A percentile compares a stretch with the other conserved stretches of the same genome.
phyloP scores from a whole-genome alignment of 1,139 yeast genomes.

The Yarrowia galli region DNA sequence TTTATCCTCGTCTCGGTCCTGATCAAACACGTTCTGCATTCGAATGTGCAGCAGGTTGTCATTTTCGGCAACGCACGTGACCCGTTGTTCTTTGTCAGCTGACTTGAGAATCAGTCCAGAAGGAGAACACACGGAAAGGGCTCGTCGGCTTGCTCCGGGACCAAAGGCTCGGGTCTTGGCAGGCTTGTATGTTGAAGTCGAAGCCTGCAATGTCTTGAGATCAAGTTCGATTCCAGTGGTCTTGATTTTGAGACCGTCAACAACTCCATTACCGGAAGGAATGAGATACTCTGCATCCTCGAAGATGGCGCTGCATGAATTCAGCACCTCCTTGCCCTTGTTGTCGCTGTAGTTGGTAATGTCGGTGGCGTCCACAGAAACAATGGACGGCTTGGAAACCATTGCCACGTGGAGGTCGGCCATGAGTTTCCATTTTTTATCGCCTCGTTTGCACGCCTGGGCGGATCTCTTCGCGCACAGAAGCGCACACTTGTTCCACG shows the following conservation, averaged over 20 bases:
- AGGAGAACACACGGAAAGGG: not conserved
- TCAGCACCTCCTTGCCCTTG: not conserved
- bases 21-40: not conserved
- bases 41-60: not conserved
- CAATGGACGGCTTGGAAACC: not conserved
- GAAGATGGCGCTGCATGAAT: not conserved
- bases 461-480: not conserved
- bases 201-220: not conserved
- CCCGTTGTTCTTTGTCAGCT: not conserved
- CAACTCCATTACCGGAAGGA: not conserved
- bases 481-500: slow-evolving; percentile 4
- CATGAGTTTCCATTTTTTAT: not conserved
- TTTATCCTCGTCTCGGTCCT: not conserved
- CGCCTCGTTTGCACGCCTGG: not conserved
- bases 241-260: not conserved
- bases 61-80: slow-evolving; percentile 2
- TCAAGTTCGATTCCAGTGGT: not conserved
- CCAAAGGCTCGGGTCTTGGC: not conserved
- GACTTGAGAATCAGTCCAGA: slow-evolving; percentile 1
- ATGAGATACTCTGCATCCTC: not conserved
- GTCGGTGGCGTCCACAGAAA: not conserved
- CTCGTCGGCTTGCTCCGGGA: not conserved
- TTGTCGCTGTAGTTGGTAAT: not conserved
- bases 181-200: not conserved
- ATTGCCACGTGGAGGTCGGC: not conserved